These are phyloP conservation scores for Leccinum boreale DNA, from an alignment of 768 basidiomycete species.

Conservation along the genomic window DNA sequence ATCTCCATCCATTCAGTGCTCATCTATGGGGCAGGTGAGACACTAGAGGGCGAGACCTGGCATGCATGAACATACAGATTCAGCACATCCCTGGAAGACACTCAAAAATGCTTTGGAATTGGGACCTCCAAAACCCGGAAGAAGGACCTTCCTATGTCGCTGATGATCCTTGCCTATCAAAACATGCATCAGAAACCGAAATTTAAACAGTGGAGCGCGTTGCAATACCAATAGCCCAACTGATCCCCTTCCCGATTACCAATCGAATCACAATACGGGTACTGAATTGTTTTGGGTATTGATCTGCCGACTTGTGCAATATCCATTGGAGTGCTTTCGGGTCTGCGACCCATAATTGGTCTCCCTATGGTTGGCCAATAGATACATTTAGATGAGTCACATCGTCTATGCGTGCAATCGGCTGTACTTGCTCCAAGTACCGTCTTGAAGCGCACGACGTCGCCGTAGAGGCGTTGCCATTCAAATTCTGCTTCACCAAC, in stretches of 20 bases:
- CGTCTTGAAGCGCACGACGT: conserved; percentile 27
- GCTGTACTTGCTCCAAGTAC: conserved; percentile 22
- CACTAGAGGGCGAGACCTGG: neutral
- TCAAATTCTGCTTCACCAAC: conserved; percentile 26
- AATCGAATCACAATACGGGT: conserved; percentile 9
- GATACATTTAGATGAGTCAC: neutral
- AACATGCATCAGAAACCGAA: neutral
- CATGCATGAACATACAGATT: conserved; percentile 16
- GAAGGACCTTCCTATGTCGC: conserved; percentile 52
- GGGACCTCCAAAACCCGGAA: conserved; percentile 51
- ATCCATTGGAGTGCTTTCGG: conserved; percentile 43
- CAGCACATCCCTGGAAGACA: conserved; percentile 42
- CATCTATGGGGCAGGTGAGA: neutral
- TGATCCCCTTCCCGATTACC: neutral
- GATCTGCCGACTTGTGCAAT: conserved; percentile 41
- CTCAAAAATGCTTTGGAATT: conserved; percentile 50
- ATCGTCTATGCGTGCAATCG: neutral
- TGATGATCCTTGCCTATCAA: conserved; percentile 41
- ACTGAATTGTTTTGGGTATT: conserved; percentile 38
- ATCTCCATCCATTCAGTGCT: neutral
- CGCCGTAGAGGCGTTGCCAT: conserved; percentile 31
- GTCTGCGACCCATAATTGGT: conserved; percentile 45
- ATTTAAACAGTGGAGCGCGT: neutral
- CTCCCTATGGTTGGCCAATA: conserved; percentile 30
- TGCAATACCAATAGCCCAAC: neutral